phyloP scores from a whole-genome alignment of 1,284 basidiomycete genomes.

The Hortiboletus rubellus region DNA sequence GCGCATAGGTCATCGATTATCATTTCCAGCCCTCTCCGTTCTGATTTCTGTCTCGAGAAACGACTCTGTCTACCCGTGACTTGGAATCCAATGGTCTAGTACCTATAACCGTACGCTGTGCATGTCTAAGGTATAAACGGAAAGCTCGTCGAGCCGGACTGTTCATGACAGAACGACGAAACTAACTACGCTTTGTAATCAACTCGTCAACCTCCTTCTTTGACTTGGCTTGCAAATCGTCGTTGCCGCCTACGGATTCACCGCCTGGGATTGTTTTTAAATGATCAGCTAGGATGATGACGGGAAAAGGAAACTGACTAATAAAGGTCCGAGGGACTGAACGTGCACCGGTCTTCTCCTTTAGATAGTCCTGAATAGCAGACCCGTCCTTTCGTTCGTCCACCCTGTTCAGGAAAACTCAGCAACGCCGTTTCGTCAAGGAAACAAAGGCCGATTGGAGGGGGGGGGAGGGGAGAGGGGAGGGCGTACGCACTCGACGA shows the following conservation, averaged over 20 bases:
- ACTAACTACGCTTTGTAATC: conserved; percentile 13
- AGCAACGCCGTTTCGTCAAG: no score
- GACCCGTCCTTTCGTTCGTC: conserved; percentile 18
- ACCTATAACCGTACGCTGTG: background rate
- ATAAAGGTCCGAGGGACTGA: conserved; percentile 33
- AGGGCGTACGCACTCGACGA: conserved; percentile 56
- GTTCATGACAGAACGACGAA: background rate
- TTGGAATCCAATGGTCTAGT: background rate
- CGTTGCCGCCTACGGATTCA: conserved; percentile 26
- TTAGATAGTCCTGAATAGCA: conserved; percentile 28
- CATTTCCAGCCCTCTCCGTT: background rate
- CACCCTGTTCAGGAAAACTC: conserved; percentile 11
- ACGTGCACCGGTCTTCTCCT: conserved; percentile 21
- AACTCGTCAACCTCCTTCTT: conserved; percentile 9
- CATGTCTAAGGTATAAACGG: conserved; percentile 7
- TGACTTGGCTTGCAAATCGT: conserved; percentile 13
- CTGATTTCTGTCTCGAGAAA: background rate
- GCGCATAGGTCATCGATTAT: background rate
- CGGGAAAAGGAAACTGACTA: conserved; percentile 11
- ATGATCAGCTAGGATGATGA: background rate
- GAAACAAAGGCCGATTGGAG: background rate
- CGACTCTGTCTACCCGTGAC: background rate
- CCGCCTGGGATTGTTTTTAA: conserved; percentile 16
- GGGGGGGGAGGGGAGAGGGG: background rate
- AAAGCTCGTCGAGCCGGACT: background rate